Base-by-base conservation (phyloP, 2,329 filamentous ascomycete genomes). In the Phyllosticta citrichinensis region DNA sequence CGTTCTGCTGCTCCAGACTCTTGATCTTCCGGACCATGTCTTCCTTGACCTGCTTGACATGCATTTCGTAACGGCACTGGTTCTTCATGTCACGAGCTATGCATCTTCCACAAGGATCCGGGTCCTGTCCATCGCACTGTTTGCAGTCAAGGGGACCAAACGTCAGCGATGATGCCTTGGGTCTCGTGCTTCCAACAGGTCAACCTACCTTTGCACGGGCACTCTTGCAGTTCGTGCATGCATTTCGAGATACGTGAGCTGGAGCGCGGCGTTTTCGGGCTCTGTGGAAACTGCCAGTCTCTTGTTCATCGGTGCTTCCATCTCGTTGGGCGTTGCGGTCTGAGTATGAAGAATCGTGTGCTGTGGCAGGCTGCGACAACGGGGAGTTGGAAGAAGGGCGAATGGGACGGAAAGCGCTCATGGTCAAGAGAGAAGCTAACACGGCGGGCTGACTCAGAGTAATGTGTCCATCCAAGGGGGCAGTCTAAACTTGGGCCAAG, bases 21-120 rank as follows among this genome's bases (percentile, higher is more conserved):
- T 65, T 65, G 56, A 70, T 68, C 52, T 66, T 64, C 11, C 64
- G 62, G 20, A 70, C 64, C 56, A 70, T 65, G 33, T 68, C 67
- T 54, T 69, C 67, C 62, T 70, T 70, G 24, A 63, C 66, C 4
- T 65, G 67, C 63, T 70, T 70, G 62, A 67, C 65, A 55, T 70
- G 68, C 59, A 68, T 64, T 61, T 69, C 67, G 58, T 70, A 70
- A 52, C 64, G 58, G 61, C 68, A 70, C n/a, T 61, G 61, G 53
- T 66, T 65, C 11, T 56, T 57, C 25, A 68, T 47, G 27, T 63
- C 62, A n/a, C 68, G 66, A 47, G 24, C 56, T n/a, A 61, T 35
- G 58, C 68, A 70, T 55, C 68, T 62, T 22, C 55, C 63, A 60
- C 68, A 70, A 12, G 65, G 25, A 14, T 63, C 61, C 11, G 66